Evolutionary conservation across 345 rosid species (phyloP).

Genomic region (Luvunga scandens): DNA sequence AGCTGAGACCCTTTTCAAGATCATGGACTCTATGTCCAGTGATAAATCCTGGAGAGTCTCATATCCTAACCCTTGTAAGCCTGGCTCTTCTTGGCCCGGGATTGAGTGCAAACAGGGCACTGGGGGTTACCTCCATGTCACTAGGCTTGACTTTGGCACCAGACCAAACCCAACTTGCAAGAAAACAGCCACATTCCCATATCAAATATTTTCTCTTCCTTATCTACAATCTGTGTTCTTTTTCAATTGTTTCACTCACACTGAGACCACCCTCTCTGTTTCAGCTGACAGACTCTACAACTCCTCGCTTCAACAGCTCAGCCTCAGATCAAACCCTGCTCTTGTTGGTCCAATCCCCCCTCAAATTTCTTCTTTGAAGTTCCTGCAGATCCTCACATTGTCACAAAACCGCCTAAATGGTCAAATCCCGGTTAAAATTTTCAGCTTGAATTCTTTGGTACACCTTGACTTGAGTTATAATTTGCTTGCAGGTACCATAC

Average conservation of each 20-base stretch:
- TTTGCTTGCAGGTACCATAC: slow-evolving; percentile 54
- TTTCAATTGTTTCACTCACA: slow-evolving; percentile 68
- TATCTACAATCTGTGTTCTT: slow-evolving; percentile 67
- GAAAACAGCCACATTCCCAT: slow-evolving; percentile 58
- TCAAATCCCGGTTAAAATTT: slow-evolving; percentile 45
- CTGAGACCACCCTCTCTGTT: slow-evolving; percentile 49
- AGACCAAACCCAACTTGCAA: slow-evolving; percentile 70
- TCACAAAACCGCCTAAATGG: slow-evolving; percentile 77
- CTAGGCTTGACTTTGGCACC: slow-evolving; percentile 78
- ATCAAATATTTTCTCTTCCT: slow-evolving; percentile 61
- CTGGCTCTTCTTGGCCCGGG: slow-evolving; percentile 77
- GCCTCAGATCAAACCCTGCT: slow-evolving; percentile 79
- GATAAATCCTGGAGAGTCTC: slow-evolving; percentile 66
- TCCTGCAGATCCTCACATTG: slow-evolving; percentile 65
- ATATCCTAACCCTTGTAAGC: slow-evolving; percentile 67
- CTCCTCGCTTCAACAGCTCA: slow-evolving; percentile 74
- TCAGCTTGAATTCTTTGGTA: slow-evolving; percentile 40
- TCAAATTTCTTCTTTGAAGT: slow-evolving; percentile 56
- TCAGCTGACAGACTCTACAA: slow-evolving; percentile 35
- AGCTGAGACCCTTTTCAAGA: slow-evolving; percentile 63
- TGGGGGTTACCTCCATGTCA: slow-evolving; percentile 64
- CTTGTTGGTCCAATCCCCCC: slow-evolving; percentile 73
- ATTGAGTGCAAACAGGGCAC: slow-evolving; percentile 65
- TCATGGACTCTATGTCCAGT: slow-evolving; percentile 85
- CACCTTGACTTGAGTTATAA: slow-evolving; percentile 87